Conservation (phyloP, 768 basidiomycete genomes). For the Lyophyllum atratum region DNA sequence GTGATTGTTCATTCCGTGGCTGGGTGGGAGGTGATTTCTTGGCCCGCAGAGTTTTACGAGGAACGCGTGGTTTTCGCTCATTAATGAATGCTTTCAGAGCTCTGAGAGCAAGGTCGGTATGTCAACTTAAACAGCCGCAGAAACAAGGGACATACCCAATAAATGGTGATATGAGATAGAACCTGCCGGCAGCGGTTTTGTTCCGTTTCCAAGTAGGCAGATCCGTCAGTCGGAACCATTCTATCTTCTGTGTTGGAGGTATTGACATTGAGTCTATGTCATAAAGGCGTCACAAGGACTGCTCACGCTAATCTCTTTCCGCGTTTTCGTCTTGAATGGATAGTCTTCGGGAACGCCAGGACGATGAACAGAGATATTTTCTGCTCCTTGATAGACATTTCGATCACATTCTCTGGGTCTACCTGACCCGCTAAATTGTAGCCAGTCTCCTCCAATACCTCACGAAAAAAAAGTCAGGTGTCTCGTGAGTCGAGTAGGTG, state of each 20-base stretch:
- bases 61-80: slow-evolving; percentile 55
- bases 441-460: slow-evolving; percentile 98
- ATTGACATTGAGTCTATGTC: slow-evolving; percentile 18
- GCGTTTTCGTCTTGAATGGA: slow-evolving; percentile 88
- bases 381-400: slow-evolving; percentile 88
- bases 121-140: background rate
- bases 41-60: slow-evolving; percentile 36
- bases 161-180: slow-evolving; percentile 95
- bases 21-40: slow-evolving; percentile 20
- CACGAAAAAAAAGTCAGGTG: slow-evolving; percentile 11
- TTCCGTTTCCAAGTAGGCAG: slow-evolving; percentile 92
- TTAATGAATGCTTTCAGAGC: slow-evolving; percentile 70
- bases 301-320: slow-evolving; percentile 96
- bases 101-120: slow-evolving; percentile 33
- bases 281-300: background rate
- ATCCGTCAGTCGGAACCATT: slow-evolving; percentile 91
- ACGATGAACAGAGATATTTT: slow-evolving; percentile 90
- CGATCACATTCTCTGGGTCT: slow-evolving; percentile 69
- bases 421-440: slow-evolving; percentile 80
- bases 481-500: background rate
- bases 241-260: slow-evolving; percentile 70
- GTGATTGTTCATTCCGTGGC: background rate
- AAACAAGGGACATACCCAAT: slow-evolving; percentile 58
- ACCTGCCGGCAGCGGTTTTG: slow-evolving; percentile 71
- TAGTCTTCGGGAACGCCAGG: slow-evolving; percentile 86